These are phyloP conservation scores for Talaromyces verruculosus DNA, from an alignment of 2,329 filamentous ascomycete genomes.

Conservation along the genomic window DNA sequence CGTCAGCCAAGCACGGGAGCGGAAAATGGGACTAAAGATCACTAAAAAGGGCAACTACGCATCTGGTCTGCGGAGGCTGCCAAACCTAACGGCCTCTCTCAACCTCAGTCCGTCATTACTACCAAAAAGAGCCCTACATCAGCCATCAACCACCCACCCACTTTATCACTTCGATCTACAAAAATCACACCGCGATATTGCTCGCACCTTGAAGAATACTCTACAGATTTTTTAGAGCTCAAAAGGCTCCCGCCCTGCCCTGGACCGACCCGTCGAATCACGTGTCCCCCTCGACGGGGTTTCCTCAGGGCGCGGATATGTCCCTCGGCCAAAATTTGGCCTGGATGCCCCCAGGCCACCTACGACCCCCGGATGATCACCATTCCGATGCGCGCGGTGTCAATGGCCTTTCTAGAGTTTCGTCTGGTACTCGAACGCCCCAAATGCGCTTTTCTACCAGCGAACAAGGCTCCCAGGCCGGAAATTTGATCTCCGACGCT, in stretches of 20 bases:
- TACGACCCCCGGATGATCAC: constrained; percentile 63
- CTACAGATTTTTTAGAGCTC: constrained; percentile 36
- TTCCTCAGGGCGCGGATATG: constrained; percentile 53
- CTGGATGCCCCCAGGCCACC: constrained; percentile 63
- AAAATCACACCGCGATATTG: constrained; percentile 32
- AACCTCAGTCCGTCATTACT: constrained; percentile 35
- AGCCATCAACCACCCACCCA: constrained; percentile 39
- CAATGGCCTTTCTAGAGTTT: constrained; percentile 46
- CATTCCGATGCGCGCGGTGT: constrained; percentile 37
- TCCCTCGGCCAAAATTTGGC: constrained; percentile 66
- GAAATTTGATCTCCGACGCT: constrained; percentile 50
- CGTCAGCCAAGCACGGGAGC: constrained; percentile 19
- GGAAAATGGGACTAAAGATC: constrained; percentile 11
- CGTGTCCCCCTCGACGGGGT: constrained; percentile 49
- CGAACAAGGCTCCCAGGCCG: constrained; percentile 49
- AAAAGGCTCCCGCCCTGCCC: constrained; percentile 30
- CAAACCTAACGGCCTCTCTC: constrained; percentile 17
- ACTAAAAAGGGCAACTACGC: constrained; percentile 29
- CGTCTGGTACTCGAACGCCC: constrained; percentile 47
- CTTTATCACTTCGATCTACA: constrained; percentile 36
- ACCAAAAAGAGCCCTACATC: constrained; percentile 40
- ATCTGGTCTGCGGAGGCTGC: constrained; percentile 29
- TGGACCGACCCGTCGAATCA: constrained; percentile 34
- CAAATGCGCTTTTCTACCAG: constrained; percentile 45
- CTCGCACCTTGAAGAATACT: constrained; percentile 26